These are phyloP conservation scores for Hondaea fermentalgiana DNA, from an alignment of 108 stramenopile genomes.

Conservation along the genomic window DNA sequence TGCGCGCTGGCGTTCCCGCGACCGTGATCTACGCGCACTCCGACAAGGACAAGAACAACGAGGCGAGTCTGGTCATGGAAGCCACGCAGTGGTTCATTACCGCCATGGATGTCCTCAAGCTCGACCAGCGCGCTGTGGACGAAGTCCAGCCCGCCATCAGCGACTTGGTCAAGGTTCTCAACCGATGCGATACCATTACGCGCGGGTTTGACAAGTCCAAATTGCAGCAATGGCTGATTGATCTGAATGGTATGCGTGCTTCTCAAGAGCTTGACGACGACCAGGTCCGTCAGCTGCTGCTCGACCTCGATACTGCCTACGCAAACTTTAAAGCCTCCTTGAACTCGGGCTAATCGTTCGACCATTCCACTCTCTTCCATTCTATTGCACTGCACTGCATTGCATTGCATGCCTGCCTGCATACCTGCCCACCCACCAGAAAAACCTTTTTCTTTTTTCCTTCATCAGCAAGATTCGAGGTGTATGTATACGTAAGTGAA, in stretches of 20 bases:
- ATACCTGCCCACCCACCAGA: too few species aligned
- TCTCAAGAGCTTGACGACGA: slow-evolving; percentile 80
- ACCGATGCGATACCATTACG: slow-evolving; percentile 68
- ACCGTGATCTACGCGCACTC: slow-evolving; percentile 54
- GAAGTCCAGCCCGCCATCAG: slow-evolving; percentile 85
- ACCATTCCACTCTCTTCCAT: too few species aligned
- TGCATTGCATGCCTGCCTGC: too few species aligned
- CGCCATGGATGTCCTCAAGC: slow-evolving; percentile 89
- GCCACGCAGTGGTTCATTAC: slow-evolving; percentile 83
- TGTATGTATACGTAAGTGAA: too few species aligned
- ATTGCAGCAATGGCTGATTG: slow-evolving; percentile 78
- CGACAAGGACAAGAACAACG: slow-evolving; percentile 31
- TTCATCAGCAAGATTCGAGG: too few species aligned
- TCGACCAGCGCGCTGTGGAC: slow-evolving; percentile 85
- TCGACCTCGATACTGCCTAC: slow-evolving; percentile 80
- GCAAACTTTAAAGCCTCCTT: slow-evolving; percentile 72
- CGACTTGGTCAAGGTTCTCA: slow-evolving; percentile 76
- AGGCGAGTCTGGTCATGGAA: neutral
- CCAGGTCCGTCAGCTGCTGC: slow-evolving; percentile 76
- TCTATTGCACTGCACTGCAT: too few species aligned
- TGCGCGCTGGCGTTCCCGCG: slow-evolving; percentile 82
- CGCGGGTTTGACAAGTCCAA: slow-evolving; percentile 73
- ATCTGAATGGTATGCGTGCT: slow-evolving; percentile 83
- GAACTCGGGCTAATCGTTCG: neutral
- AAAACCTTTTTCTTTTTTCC: too few species aligned